Evolutionary conservation across 2,329 filamentous ascomycete species (phyloP).

Genomic region (Decorospora gaudefroyi): DNA sequence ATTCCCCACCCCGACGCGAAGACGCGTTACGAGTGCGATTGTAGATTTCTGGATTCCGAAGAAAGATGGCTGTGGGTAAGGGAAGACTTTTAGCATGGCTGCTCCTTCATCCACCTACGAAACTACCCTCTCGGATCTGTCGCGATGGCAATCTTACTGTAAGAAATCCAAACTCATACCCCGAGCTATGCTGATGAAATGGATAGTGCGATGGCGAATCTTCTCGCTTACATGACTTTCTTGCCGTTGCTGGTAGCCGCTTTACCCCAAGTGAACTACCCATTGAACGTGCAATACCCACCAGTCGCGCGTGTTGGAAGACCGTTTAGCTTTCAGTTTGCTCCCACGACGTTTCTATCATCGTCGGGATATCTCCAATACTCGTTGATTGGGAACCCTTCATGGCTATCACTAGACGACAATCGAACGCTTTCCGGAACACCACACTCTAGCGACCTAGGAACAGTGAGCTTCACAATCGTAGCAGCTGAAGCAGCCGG

Average conservation of each 20-base stretch:
- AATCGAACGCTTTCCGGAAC: constrained; percentile 72
- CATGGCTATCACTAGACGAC: constrained; percentile 71
- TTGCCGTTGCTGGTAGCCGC: constrained; percentile 28
- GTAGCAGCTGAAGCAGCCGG: constrained; percentile 70
- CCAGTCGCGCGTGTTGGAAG: constrained; percentile 72
- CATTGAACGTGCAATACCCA: constrained; percentile 83
- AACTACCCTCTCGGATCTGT: constrained; percentile 16
- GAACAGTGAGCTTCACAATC: constrained; percentile 66
- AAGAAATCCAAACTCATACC: constrained; percentile 4
- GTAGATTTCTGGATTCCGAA: constrained; percentile 34
- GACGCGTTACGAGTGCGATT: constrained; percentile 34
- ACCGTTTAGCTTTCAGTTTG: constrained; percentile 72
- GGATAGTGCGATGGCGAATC: constrained; percentile 25
- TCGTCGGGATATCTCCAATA: constrained; percentile 63
- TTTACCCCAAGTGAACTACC: constrained; percentile 60
- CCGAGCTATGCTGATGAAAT: constrained; percentile 8
- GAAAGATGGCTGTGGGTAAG: constrained; percentile 38
- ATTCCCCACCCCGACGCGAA: constrained; percentile 23
- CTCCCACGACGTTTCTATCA: constrained; percentile 73
- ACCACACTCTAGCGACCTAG: constrained; percentile 62
- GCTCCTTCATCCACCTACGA: constrained; percentile 19
- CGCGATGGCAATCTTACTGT: constrained; percentile 26
- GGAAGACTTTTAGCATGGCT: constrained; percentile 28
- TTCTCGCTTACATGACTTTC: constrained; percentile 21
- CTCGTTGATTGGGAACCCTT: constrained; percentile 65